phyloP scores from a whole-genome alignment of 306 rosid species.

The Psophocarpus tetragonolobus region DNA sequence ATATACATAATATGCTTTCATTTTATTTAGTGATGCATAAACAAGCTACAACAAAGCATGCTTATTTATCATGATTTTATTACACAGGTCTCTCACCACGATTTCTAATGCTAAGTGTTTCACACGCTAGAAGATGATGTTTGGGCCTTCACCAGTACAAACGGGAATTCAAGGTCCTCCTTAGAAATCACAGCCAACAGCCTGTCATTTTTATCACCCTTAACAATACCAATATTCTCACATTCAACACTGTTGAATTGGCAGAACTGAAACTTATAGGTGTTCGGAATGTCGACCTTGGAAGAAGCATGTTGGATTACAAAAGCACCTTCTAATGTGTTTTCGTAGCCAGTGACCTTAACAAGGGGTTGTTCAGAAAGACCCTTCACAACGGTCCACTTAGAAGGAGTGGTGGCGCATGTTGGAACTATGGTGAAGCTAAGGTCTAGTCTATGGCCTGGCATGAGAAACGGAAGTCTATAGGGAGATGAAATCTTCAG shows the following conservation, averaged over 20 bases:
- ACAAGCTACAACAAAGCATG: too few species aligned
- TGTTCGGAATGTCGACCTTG: background rate
- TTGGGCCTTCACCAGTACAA: background rate
- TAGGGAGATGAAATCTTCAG: background rate
- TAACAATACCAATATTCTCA: background rate
- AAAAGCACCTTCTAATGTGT: background rate
- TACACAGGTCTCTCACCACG: too few species aligned
- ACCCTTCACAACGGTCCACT: background rate
- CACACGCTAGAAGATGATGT: background rate
- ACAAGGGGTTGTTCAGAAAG: background rate
- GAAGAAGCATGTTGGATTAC: background rate
- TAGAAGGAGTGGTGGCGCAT: background rate
- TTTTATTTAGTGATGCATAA: too few species aligned
- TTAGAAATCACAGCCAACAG: background rate
- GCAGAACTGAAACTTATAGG: background rate
- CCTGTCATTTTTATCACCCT: background rate
- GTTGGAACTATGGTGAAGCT: background rate
- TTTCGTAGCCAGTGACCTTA: background rate
- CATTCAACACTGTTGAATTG: rapidly evolving
- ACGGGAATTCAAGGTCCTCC: background rate
- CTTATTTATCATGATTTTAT: too few species aligned
- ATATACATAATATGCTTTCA: too few species aligned
- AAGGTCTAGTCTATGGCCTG: background rate
- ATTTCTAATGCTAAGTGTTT: too few species aligned
- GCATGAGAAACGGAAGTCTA: rapidly evolving